These are phyloP conservation scores for Arctostaphylos glauca DNA, from an alignment of 148 eudicot species.

Conservation along the genomic window DNA sequence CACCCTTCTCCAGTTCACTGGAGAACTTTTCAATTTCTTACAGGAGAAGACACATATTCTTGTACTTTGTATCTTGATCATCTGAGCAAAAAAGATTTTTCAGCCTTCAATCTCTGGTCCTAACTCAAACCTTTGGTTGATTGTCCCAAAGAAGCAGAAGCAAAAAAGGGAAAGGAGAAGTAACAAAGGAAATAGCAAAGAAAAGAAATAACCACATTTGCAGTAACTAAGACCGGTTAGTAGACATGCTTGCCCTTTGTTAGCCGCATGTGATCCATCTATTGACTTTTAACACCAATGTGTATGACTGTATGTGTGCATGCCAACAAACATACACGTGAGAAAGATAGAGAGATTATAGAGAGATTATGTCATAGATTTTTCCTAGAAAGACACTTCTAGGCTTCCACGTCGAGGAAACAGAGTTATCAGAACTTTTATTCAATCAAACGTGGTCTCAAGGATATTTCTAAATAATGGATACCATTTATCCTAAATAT, in stretches of 20 bases:
- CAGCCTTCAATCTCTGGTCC: background rate
- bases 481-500: background rate
- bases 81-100: background rate
- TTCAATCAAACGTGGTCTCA: background rate
- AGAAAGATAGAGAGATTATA: background rate
- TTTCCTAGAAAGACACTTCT: background rate
- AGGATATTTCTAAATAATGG: background rate
- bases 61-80: background rate
- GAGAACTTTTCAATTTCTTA: background rate
- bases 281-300: background rate
- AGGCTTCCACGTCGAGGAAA: background rate
- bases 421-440: background rate
- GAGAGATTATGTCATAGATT: background rate
- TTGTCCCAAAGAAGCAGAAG: background rate
- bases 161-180: background rate
- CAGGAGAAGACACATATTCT: background rate
- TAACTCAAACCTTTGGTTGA: background rate
- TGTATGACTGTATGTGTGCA: no score
- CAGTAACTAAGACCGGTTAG: background rate
- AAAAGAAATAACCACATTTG: background rate
- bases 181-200: background rate
- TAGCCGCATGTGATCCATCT: background rate
- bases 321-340: background rate
- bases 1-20: background rate
- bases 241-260: background rate